Evolutionary conservation across 2,329 filamentous ascomycete species (phyloP).

Genomic region (Ophiosphaerella korrae): DNA sequence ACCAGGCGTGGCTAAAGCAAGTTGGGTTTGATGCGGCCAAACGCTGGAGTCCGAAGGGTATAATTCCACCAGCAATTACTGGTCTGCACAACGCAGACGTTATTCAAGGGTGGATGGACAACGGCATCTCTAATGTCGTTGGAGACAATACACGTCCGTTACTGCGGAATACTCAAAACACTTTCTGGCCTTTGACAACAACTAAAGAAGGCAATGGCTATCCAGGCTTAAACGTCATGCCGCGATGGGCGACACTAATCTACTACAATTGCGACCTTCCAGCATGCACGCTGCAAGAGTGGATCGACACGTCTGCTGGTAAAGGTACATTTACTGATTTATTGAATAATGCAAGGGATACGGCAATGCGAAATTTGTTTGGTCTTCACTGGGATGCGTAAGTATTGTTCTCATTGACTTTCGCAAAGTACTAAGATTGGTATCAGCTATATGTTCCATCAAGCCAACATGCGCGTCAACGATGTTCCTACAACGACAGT

Average conservation of each 20-base stretch:
- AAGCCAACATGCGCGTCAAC: constrained; percentile 62
- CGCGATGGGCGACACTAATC: constrained; percentile 65
- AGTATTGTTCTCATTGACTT: constrained; percentile 1
- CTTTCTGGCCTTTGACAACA: constrained; percentile 62
- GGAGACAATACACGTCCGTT: constrained; percentile 66
- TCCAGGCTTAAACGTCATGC: constrained; percentile 61
- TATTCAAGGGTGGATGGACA: constrained; percentile 63
- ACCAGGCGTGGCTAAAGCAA: constrained; percentile 63
- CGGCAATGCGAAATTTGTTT: constrained; percentile 63
- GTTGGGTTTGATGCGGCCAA: constrained; percentile 55
- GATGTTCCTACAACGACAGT: constrained; percentile 56
- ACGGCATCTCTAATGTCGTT: constrained; percentile 65
- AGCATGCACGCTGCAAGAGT: constrained; percentile 63
- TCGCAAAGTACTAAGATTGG: constrained; percentile 6
- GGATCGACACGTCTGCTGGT: constrained; percentile 64
- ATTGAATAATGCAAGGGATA: constrained; percentile 56
- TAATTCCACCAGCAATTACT: constrained; percentile 68
- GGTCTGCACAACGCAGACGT: constrained; percentile 69
- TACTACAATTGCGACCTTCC: constrained; percentile 68
- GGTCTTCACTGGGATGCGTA: constrained; percentile 59
- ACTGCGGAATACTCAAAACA: constrained; percentile 58
- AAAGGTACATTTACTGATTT: constrained; percentile 60
- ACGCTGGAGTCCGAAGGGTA: constrained; percentile 59
- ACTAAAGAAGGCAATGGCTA: constrained; percentile 59
- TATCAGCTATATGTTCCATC: constrained; percentile 65